Base-by-base conservation (phyloP, 768 basidiomycete species). In the Podaxis pistillaris region DNA sequence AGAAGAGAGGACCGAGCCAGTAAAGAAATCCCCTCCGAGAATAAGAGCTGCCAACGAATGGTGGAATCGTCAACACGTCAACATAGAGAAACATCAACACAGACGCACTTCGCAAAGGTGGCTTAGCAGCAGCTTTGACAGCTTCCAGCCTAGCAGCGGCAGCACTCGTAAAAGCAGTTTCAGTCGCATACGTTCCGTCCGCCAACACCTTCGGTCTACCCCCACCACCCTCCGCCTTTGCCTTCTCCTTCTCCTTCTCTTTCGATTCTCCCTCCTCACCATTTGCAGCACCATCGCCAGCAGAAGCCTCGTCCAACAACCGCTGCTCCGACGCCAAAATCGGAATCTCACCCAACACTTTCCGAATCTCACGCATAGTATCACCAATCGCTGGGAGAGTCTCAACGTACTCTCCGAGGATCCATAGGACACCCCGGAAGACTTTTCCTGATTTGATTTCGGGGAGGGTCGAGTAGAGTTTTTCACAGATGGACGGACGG, bases 121-220 rank as follows among this genome's bases (percentile, higher is more conserved):
- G 96, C 74, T 97, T 98, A 4, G 87, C 76, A 36, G 93, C 91
- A 40, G 91, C 84, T 74, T 94, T 94, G 65, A 91, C 91, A 41
- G 90, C 87, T 67, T 96, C 93, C 58, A 91, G 74, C 63, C 82
- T 82, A 4, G 87, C 88, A 38, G 83, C 75, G 37, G 78, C 79
- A n/a, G 82, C 74, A 56, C 83, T 84, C 26, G 84, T 86, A 76
- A 88, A 98, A 12, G 93, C 93, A 1, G 93, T 93, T 78, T 98
- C 97, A 4, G 96, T 98, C 0, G 96, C 97, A 71, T 99, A 98
- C 2, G 96, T 98, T 8, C 97, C 97, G 69, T 99, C 97, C 19
- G 94, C 94, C 63, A 97, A 78, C 9, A 98, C 91, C 70, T 85
- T 88, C 6, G 86, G 94, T 71, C 85, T 85, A 9, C 84, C 80